Percentiles rank a stretch among this genome's conserved stretches.
Evolutionary conservation across 2,329 filamentous ascomycete genomes (phyloP).

Genomic region (Penicillium decumbens): DNA sequence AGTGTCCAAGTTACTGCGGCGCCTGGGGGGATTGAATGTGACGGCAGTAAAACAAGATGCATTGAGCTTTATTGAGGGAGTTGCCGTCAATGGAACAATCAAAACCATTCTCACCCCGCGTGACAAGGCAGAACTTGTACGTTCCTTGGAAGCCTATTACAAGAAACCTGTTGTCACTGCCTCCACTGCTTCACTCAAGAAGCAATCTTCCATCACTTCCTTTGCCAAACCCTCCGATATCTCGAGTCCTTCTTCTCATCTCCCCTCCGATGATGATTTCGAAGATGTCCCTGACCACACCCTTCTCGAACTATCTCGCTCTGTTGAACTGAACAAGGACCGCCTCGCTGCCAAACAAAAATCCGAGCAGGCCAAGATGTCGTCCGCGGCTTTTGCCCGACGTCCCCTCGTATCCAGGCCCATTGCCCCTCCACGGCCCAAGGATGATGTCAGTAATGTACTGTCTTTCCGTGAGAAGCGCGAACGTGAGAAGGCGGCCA

Average conservation of each 20-base stretch:
- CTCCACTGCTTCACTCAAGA: constrained; percentile 41
- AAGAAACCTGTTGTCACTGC: constrained; percentile 44
- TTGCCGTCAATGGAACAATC: constrained; percentile 53
- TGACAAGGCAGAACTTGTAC: constrained; percentile 76
- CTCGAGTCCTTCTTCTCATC: constrained; percentile 33
- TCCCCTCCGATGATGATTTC: constrained; percentile 38
- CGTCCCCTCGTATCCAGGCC: constrained; percentile 26
- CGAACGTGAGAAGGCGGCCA: constrained; percentile 68
- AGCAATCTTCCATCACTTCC: constrained; percentile 41
- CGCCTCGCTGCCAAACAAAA: constrained; percentile 32
- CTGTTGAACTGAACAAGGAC: constrained; percentile 42
- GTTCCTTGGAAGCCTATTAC: constrained; percentile 54
- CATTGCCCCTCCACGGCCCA: constrained; percentile 23
- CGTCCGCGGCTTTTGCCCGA: constrained; percentile 15
- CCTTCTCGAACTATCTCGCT: constrained; percentile 39
- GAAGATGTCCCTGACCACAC: constrained; percentile 38
- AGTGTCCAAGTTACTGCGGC: constrained; percentile 75
- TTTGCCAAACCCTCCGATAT: constrained; percentile 36
- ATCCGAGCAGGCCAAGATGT: constrained; percentile 23
- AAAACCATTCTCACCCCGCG: constrained; percentile 75
- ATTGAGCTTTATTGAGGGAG: constrained; percentile 55
- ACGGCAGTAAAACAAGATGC: constrained; percentile 62
- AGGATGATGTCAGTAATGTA: constrained; percentile 35
- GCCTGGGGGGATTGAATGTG: constrained; percentile 72
- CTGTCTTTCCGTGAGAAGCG: constrained; percentile 67